phyloP scores from a whole-genome alignment of 768 basidiomycete genomes.

The Trametes cubensis region DNA sequence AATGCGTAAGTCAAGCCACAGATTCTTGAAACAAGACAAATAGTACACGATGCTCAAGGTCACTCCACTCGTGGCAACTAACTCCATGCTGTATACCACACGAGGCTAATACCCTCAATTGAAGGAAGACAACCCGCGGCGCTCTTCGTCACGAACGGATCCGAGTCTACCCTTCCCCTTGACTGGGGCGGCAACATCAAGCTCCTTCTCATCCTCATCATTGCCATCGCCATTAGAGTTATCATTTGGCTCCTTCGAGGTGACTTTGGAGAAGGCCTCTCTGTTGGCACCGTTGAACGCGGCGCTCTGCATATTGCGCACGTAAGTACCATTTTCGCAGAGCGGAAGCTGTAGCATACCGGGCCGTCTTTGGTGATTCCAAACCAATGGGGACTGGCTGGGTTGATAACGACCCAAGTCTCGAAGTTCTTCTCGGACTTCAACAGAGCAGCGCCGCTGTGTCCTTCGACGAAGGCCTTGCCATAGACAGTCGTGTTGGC shows the following conservation, averaged over 20 bases:
- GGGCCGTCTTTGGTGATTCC: neutral
- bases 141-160: neutral
- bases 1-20: too few species aligned
- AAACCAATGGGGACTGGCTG: neutral
- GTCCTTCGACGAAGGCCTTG: slow-evolving; percentile 11
- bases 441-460: neutral
- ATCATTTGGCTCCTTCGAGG: too few species aligned
- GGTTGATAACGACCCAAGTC: slow-evolving; percentile 4
- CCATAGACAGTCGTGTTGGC: neutral
- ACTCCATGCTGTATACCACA: neutral
- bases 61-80: neutral
- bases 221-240: too few species aligned
- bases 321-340: neutral
- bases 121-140: neutral
- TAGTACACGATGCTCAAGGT: too few species aligned
- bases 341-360: too few species aligned
- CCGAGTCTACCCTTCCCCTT: neutral
- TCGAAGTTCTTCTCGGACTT: neutral
- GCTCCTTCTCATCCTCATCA: neutral
- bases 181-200: neutral
- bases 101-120: neutral
- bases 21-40: too few species aligned
- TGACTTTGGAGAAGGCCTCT: neutral
- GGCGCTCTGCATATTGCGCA: neutral
- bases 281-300: neutral